Percentiles rank a stretch among this genome's conserved stretches.
Evolutionary conservation across 2,329 filamentous ascomycete genomes (phyloP).

Genomic region (Emericellopsis atlantica): DNA sequence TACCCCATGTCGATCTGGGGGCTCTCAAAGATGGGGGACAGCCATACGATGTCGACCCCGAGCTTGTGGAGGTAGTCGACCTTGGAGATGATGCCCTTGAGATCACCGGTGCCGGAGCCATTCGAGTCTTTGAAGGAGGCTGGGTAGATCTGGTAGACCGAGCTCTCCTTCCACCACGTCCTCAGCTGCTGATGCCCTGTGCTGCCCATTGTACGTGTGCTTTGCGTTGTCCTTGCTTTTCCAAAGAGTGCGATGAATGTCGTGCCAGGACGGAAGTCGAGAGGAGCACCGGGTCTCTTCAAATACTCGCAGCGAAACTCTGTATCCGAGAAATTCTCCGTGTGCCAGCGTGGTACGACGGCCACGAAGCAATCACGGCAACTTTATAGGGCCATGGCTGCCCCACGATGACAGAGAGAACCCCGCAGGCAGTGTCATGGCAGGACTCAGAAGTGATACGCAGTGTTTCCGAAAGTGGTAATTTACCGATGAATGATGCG

Average conservation of each 20-base stretch:
- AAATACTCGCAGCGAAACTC: background rate
- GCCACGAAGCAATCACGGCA: no score
- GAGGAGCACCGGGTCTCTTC: background rate
- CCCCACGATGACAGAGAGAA: no score
- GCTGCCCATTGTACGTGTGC: conserved; percentile 9
- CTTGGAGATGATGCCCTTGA: conserved; percentile 43
- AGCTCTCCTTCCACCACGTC: conserved; percentile 47
- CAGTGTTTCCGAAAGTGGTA: no score
- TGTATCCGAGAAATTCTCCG: background rate
- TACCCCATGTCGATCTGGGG: conserved; percentile 60
- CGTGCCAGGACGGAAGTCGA: no score
- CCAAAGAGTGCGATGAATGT: no score
- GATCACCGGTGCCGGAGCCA: conserved; percentile 40
- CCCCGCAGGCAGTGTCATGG: no score
- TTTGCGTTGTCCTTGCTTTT: no score
- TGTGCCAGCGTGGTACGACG: no score
- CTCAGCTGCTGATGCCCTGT: conserved; percentile 10
- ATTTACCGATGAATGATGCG: no score
- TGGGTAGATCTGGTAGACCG: conserved; percentile 50
- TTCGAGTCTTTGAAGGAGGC: conserved; percentile 49
- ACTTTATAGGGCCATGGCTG: no score
- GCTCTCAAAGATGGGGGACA: conserved; percentile 31
- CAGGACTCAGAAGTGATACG: no score
- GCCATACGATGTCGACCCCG: conserved; percentile 47
- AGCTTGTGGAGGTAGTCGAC: conserved; percentile 41